Percentiles rank a stretch among this genome's conserved stretches.
phyloP scores from a whole-genome alignment of 2,329 filamentous ascomycete genomes.

The Fusarium tricinctum region DNA sequence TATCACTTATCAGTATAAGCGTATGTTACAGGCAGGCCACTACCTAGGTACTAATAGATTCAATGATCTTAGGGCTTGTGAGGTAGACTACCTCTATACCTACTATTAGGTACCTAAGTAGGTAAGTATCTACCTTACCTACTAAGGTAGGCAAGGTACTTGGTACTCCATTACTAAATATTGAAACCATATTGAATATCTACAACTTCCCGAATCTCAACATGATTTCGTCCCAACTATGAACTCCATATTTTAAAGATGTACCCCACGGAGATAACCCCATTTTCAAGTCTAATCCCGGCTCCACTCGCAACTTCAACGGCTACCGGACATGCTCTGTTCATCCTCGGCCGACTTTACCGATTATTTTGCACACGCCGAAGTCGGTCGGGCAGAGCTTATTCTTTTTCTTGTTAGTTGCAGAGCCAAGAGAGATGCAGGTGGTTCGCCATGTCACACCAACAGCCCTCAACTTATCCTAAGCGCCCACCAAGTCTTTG shows the following conservation, averaged over 20 bases:
- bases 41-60: too few species aligned
- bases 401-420: slow-evolving; percentile 34
- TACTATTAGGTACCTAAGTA: too few species aligned
- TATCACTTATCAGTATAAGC: too few species aligned
- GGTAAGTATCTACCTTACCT: too few species aligned
- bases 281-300: neutral
- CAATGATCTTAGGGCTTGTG: too few species aligned
- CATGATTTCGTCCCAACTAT: neutral
- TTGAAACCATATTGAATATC: too few species aligned
- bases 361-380: slow-evolving; percentile 28
- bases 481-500: slow-evolving; percentile 34
- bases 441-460: slow-evolving; percentile 31
- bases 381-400: slow-evolving; percentile 33
- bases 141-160: too few species aligned
- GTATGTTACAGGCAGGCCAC: too few species aligned
- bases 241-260: slow-evolving; percentile 1
- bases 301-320: slow-evolving; percentile 10
- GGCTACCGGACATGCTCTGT: neutral
- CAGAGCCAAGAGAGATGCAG: slow-evolving; percentile 42
- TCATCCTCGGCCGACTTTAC: slow-evolving; percentile 20
- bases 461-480: slow-evolving; percentile 1
- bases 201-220: too few species aligned
- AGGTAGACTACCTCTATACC: too few species aligned
- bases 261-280: neutral
- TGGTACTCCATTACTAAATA: too few species aligned